These are phyloP conservation scores for Cystoderma amianthinum DNA, from an alignment of 768 basidiomycete species.

Conservation along the genomic window DNA sequence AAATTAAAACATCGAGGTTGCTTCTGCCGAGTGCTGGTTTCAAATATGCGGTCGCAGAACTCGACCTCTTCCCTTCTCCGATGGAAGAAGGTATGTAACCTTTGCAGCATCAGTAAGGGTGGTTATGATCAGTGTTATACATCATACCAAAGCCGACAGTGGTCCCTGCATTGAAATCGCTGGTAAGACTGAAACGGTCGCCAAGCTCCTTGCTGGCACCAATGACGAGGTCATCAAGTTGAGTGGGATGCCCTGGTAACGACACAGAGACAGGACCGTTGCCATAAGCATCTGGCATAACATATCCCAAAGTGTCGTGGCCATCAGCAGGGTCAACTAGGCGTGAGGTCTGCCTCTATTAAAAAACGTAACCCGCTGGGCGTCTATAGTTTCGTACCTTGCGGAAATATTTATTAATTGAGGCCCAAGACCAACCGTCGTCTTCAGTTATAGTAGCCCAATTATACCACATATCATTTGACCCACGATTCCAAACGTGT, in stretches of 20 bases:
- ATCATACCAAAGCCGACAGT: constrained; percentile 3
- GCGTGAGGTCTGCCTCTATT: constrained; percentile 3
- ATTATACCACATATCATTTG: constrained; percentile 43
- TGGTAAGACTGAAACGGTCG: constrained; percentile 5
- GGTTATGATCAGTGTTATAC: background rate
- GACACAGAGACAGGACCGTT: constrained; percentile 2
- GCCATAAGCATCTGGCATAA: constrained; percentile 18
- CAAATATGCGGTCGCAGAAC: constrained; percentile 3
- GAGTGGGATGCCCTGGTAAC: constrained; percentile 2
- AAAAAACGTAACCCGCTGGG: too few relatives aligned
- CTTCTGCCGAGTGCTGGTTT: background rate
- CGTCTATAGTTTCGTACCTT: constrained; percentile 12
- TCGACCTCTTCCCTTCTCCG: background rate
- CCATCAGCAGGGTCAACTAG: constrained; percentile 6
- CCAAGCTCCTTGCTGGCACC: constrained; percentile 1
- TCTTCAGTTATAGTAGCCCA: constrained; percentile 41
- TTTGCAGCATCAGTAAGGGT: background rate
- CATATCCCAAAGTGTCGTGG: constrained; percentile 16
- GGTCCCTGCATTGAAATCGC: constrained; percentile 4
- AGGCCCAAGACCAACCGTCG: constrained; percentile 34
- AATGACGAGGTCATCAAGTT: constrained; percentile 1
- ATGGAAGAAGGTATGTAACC: constrained; percentile 4
- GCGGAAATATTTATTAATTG: constrained; percentile 18
- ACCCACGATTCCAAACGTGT: constrained; percentile 24
- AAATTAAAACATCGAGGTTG: constrained; percentile 2